These are phyloP conservation scores for Hymenoscyphus albidus DNA, from an alignment of 2,329 filamentous ascomycete genomes.

Conservation along the genomic window DNA sequence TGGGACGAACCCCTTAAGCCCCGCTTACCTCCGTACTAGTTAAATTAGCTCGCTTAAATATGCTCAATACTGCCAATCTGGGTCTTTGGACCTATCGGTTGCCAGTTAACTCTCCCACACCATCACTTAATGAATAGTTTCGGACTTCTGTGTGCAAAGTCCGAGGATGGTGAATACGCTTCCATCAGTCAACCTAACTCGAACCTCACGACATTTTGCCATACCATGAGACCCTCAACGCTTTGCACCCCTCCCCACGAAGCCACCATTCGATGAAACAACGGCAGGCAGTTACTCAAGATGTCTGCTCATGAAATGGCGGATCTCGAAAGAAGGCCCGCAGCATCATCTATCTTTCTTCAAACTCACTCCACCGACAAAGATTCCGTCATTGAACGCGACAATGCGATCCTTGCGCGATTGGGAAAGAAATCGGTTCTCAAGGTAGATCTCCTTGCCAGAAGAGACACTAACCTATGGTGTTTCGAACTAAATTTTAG, in stretches of 20 bases:
- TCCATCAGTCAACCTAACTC: no score
- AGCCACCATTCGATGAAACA: not conserved
- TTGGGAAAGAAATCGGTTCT: slow-evolving; percentile 16
- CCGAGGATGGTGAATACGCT: no score
- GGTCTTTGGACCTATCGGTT: no score
- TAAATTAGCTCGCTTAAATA: no score
- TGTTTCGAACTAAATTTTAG: not conserved
- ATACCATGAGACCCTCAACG: not conserved
- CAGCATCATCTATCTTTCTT: not conserved
- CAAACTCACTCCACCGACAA: not conserved
- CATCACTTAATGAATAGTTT: no score
- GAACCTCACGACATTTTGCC: no score
- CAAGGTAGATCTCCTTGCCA: slow-evolving; percentile 3
- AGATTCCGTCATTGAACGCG: slow-evolving; percentile 7
- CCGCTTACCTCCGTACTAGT: no score
- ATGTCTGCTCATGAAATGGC: slow-evolving; percentile 5
- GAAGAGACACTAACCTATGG: not conserved
- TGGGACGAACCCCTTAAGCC: no score
- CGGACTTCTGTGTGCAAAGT: no score
- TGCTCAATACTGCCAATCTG: no score
- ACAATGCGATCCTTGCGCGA: slow-evolving; percentile 8
- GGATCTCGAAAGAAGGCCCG: not conserved
- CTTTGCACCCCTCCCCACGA: not conserved
- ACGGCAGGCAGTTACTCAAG: not conserved
- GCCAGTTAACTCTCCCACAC: no score